Conservation (phyloP, 2,329 filamentous ascomycete species). For the Alternaria sp. region DNA sequence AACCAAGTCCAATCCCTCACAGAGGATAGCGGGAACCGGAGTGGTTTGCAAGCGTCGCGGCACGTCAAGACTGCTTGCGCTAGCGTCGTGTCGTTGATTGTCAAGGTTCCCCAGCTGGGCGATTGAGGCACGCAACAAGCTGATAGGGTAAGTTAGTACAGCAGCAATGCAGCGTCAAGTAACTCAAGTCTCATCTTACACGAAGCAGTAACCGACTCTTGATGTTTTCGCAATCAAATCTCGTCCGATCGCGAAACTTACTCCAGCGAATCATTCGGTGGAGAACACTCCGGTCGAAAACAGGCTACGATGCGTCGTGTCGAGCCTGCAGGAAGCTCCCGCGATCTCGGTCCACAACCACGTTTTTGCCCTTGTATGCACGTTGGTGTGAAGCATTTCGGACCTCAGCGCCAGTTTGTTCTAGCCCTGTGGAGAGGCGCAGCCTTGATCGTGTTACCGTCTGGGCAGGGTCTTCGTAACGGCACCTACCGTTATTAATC, state of each 20-base stretch:
- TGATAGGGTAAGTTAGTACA: background rate
- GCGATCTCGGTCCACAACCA: slow-evolving; percentile 7
- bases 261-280: background rate
- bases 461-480: background rate
- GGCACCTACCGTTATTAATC: background rate
- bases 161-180: background rate
- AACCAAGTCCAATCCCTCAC: background rate
- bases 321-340: background rate
- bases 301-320: background rate
- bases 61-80: background rate
- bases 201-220: background rate
- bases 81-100: slow-evolving; percentile 1
- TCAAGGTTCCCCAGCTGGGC: background rate
- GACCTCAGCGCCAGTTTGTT: slow-evolving; percentile 1
- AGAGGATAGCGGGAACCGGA: background rate
- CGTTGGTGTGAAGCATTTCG: background rate
- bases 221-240: background rate
- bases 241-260: background rate
- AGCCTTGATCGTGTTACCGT: background rate
- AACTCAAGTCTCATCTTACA: background rate
- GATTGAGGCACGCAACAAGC: background rate
- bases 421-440: background rate
- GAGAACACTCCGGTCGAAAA: background rate
- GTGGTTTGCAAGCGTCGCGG: background rate
- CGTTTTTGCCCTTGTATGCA: background rate